These are phyloP conservation scores for Alternaria triticimaculans DNA, from an alignment of 2,329 filamentous ascomycete genomes.

Conservation along the genomic window DNA sequence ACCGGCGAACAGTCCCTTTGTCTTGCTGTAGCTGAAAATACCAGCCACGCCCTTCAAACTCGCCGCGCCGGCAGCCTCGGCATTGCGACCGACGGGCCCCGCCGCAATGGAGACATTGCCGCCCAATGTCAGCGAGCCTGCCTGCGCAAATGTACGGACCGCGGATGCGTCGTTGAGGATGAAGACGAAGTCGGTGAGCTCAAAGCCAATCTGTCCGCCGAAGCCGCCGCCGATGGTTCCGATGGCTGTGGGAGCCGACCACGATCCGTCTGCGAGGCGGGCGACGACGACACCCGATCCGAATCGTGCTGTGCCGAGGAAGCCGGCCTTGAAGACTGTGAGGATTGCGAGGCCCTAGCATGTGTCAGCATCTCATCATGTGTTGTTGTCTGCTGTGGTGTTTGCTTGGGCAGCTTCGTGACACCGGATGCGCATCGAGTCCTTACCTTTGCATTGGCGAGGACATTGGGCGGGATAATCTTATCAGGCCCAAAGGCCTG, in stretches of 20 bases:
- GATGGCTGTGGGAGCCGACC: conserved; percentile 84
- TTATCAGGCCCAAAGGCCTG: conserved; percentile 97
- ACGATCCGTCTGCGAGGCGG: conserved; percentile 75
- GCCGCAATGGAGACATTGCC: conserved; percentile 97
- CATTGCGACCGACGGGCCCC: conserved; percentile 91
- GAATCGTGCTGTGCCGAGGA: conserved; percentile 81
- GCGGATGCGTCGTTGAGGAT: conserved; percentile 92
- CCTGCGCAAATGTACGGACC: conserved; percentile 92
- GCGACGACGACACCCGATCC: conserved; percentile 84
- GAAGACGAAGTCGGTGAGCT: conserved; percentile 94
- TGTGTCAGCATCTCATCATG: conserved; percentile 8
- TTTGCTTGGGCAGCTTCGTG: conserved; percentile 7
- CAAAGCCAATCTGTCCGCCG: conserved; percentile 85
- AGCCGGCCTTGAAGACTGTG: conserved; percentile 86
- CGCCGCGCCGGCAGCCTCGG: conserved; percentile 92
- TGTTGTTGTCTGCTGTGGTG: not conserved
- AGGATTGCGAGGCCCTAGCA: conserved; percentile 77
- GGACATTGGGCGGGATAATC: conserved; percentile 88
- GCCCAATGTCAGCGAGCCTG: conserved; percentile 87
- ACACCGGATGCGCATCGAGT: not conserved
- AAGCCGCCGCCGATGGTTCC: conserved; percentile 82
- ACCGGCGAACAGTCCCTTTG: conserved; percentile 94
- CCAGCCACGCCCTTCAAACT: conserved; percentile 88
- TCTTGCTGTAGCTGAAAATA: conserved; percentile 97
- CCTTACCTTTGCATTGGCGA: conserved; percentile 85